Evolutionary conservation across 2,329 filamentous ascomycete genomes (phyloP).

Genomic region (Pestalotiopsis sp.): DNA sequence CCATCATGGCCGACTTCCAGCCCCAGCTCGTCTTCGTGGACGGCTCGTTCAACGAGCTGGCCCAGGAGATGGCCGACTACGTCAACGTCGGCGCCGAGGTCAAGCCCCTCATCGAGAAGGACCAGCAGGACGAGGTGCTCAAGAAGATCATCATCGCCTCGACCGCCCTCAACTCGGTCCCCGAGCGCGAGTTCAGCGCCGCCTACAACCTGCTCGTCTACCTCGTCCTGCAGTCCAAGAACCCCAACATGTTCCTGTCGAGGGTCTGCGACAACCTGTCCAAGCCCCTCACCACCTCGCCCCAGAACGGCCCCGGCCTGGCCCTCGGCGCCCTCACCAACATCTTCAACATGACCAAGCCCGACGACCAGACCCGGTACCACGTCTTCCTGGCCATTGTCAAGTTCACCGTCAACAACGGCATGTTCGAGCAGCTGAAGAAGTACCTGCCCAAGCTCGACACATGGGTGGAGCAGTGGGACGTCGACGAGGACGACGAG

Average conservation of each 20-base stretch:
- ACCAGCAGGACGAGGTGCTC: constrained; percentile 83
- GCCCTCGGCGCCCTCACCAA: constrained; percentile 90
- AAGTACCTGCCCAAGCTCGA: constrained; percentile 83
- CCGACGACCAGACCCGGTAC: constrained; percentile 78
- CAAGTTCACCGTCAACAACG: constrained; percentile 74
- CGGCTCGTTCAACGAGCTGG: constrained; percentile 90
- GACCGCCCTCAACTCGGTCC: constrained; percentile 75
- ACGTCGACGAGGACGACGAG: constrained; percentile 77
- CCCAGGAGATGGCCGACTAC: constrained; percentile 93
- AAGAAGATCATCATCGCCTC: constrained; percentile 87
- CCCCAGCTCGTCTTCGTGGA: constrained; percentile 77
- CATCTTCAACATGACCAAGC: constrained; percentile 90
- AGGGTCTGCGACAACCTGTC: constrained; percentile 87
- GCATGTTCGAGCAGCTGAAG: constrained; percentile 82
- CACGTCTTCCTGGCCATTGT: constrained; percentile 90
- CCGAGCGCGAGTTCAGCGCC: constrained; percentile 95
- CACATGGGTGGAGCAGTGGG: constrained; percentile 82
- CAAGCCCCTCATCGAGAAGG: constrained; percentile 71
- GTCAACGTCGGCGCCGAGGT: constrained; percentile 82
- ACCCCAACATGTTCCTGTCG: constrained; percentile 83
- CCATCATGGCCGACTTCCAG: constrained; percentile 37
- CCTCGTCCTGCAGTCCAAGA: constrained; percentile 83
- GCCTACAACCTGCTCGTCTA: constrained; percentile 97
- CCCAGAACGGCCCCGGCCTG: constrained; percentile 80
- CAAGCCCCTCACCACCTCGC: constrained; percentile 83